Conservation (phyloP, 352 stramenopile genomes). For the Elongisporangium senticosum region DNA sequence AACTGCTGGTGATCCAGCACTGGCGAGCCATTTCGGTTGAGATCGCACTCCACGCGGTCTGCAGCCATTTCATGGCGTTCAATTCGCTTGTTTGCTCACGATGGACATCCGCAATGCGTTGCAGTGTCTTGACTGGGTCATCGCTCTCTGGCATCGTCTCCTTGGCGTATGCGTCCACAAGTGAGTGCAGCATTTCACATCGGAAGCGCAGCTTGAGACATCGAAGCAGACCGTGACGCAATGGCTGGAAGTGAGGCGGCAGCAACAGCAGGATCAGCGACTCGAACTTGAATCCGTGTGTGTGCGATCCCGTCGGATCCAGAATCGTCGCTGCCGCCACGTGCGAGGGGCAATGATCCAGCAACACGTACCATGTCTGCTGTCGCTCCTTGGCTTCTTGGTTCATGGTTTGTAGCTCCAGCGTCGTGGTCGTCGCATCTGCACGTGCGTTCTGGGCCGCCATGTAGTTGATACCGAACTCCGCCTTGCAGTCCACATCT, state of each 20-base stretch:
- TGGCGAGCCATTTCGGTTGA: conserved; percentile 26
- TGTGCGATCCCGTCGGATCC: conserved; percentile 50
- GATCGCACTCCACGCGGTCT: conserved; percentile 36
- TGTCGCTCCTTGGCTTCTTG: conserved; percentile 45
- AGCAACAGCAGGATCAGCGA: conserved; percentile 61
- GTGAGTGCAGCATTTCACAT: conserved; percentile 42
- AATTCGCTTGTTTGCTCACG: conserved; percentile 28
- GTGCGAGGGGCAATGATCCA: conserved; percentile 61
- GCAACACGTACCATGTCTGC: conserved; percentile 64
- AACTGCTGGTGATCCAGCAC: conserved; percentile 32
- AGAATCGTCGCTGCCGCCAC: conserved; percentile 54
- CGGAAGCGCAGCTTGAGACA: conserved; percentile 63
- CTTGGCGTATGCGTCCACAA: conserved; percentile 25
- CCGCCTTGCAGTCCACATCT: conserved; percentile 24
- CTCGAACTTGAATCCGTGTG: conserved; percentile 58
- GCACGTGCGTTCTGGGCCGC: conserved; percentile 23
- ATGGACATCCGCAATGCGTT: conserved; percentile 35
- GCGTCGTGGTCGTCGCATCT: conserved; percentile 50
- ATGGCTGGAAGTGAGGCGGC: conserved; percentile 43
- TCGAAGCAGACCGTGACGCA: conserved; percentile 51
- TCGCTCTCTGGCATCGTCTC: neutral
- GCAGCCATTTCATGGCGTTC: conserved; percentile 38
- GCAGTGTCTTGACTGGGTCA: conserved; percentile 2
- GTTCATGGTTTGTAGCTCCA: conserved; percentile 53
- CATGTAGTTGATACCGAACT: conserved; percentile 33